A percentile compares a stretch with the other conserved stretches of the same genome.
Evolutionary conservation across 2,329 filamentous ascomycete genomes (phyloP).

Genomic region (Cordyceps cateniannulata): DNA sequence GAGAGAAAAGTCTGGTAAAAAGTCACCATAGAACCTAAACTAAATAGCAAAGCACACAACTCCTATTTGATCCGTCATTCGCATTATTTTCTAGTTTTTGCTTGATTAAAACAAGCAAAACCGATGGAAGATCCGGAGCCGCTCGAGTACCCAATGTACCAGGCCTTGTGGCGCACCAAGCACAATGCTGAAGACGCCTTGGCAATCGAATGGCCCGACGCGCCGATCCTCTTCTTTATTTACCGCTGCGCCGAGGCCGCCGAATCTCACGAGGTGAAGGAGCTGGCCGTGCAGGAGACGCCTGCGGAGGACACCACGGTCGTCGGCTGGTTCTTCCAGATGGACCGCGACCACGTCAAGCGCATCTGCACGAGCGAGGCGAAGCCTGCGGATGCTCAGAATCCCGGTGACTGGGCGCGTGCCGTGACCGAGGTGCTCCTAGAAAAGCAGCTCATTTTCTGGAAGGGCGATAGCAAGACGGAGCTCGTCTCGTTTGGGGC

Average conservation of each 20-base stretch:
- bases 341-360: neutral
- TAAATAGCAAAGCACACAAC: neutral
- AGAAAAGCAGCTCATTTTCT: neutral
- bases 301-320: neutral
- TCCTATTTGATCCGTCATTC: neutral
- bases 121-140: neutral
- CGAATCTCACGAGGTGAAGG: neutral
- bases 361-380: neutral
- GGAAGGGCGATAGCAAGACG: constrained; percentile 1
- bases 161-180: constrained; percentile 3
- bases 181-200: neutral
- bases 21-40: neutral
- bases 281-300: neutral
- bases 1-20: neutral
- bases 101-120: neutral
- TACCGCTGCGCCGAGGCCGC: neutral
- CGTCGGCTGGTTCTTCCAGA: constrained; percentile 1
- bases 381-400: neutral
- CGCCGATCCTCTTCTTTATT: neutral
- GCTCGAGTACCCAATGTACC: neutral
- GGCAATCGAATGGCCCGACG: neutral
- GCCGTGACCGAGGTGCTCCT: neutral
- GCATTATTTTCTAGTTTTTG: neutral
- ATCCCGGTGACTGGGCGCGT: neutral
- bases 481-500: constrained; percentile 3